phyloP scores from a whole-genome alignment of 352 stramenopile genomes.

The Globisporangium viniferum region DNA sequence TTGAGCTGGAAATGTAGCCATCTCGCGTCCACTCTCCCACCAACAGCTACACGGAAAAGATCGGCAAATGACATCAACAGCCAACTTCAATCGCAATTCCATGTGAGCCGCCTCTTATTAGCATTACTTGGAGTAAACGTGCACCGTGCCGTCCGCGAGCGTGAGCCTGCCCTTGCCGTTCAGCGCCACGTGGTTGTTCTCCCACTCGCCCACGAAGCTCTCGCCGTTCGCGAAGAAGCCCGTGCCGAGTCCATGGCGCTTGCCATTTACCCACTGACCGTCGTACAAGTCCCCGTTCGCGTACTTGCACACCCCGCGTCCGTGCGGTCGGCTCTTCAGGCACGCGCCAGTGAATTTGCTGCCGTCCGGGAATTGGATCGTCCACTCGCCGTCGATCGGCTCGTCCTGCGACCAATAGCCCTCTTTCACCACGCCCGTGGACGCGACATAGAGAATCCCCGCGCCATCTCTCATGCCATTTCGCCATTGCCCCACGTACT shows the following conservation, averaged over 20 bases:
- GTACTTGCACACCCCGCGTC: constrained; percentile 76
- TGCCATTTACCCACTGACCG: constrained; percentile 77
- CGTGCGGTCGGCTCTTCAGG: constrained; percentile 57
- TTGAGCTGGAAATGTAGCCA: not conserved
- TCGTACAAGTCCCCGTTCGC: constrained; percentile 83
- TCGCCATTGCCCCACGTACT: constrained; percentile 72
- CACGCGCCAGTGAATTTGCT: constrained; percentile 77
- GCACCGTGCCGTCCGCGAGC: constrained; percentile 66
- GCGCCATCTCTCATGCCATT: constrained; percentile 47
- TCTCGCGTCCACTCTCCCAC: not conserved
- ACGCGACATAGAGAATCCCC: constrained; percentile 40
- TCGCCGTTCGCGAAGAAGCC: constrained; percentile 74
- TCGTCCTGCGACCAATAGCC: constrained; percentile 55
- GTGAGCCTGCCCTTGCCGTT: constrained; percentile 68
- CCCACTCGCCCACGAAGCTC: constrained; percentile 72
- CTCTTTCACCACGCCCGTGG: constrained; percentile 63
- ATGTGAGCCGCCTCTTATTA: not conserved
- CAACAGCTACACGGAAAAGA: not conserved
- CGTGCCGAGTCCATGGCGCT: constrained; percentile 65
- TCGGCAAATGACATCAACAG: not conserved
- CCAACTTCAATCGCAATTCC: not conserved
- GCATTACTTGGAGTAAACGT: constrained; percentile 52
- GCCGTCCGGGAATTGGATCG: constrained; percentile 68
- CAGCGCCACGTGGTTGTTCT: constrained; percentile 81
- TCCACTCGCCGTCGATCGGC: constrained; percentile 68